Evolutionary conservation across 257 asterid species (phyloP).

Genomic region (Capsicum rhomboideum): DNA sequence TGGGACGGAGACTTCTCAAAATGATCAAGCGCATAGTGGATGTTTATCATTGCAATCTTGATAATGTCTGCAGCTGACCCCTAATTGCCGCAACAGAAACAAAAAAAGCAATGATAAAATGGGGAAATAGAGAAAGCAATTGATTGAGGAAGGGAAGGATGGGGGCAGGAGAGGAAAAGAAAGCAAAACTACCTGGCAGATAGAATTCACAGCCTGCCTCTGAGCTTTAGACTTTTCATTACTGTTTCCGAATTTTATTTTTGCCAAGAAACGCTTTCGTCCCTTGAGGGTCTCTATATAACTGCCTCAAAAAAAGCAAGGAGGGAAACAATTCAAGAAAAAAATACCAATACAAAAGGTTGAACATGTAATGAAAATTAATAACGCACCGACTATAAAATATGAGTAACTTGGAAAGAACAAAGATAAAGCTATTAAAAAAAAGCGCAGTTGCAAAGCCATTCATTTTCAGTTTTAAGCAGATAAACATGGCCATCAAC

Average conservation of each 20-base stretch:
- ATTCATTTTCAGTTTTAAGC: neutral
- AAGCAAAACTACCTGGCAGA: constrained; percentile 67
- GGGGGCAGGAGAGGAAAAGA: neutral
- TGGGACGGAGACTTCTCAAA: constrained; percentile 35
- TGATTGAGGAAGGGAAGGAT: neutral
- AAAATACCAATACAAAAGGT: constrained; percentile 4
- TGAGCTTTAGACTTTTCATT: constrained; percentile 90
- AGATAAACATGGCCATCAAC: neutral
- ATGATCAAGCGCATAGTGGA: constrained; percentile 55
- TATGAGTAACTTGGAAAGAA: neutral
- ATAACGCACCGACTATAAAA: neutral
- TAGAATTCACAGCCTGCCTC: constrained; percentile 97
- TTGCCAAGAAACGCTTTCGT: constrained; percentile 84
- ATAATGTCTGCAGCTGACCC: constrained; percentile 98
- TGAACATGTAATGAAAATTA: neutral
- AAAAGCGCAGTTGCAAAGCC: neutral
- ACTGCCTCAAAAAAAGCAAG: constrained; percentile 38
- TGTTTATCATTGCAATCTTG: constrained; percentile 79
- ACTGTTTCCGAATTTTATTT: constrained; percentile 73
- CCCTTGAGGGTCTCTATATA: constrained; percentile 79
- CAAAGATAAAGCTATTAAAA: neutral
- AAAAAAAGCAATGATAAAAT: neutral
- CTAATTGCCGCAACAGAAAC: constrained; percentile 25
- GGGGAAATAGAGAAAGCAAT: neutral
- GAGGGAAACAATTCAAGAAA: neutral